These are phyloP conservation scores for Pichia sp. DNA, from an alignment of 1,139 yeast species.

Conservation along the genomic window DNA sequence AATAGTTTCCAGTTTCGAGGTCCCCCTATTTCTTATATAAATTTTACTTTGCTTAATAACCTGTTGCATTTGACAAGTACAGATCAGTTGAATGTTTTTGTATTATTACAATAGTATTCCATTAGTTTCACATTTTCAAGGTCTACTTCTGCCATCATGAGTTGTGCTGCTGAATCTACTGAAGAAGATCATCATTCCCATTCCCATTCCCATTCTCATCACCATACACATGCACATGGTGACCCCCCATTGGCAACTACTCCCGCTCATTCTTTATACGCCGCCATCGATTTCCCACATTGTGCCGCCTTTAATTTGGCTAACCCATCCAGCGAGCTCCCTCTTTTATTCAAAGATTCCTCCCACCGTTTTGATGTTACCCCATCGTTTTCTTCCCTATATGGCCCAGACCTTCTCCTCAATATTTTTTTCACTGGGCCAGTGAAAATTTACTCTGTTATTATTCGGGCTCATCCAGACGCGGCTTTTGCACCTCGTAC, in stretches of 20 bases:
- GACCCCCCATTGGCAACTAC: too few relatives aligned
- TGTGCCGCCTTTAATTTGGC: conserved; percentile 58
- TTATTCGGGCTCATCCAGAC: conserved; percentile 57
- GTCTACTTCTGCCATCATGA: background rate
- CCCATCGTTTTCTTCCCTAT: conserved; percentile 60
- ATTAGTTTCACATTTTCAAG: too few relatives aligned
- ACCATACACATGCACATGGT: conserved; percentile 18
- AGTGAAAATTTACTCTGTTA: conserved; percentile 68
- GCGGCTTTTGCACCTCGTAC: too few relatives aligned
- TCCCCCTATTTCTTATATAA: too few relatives aligned
- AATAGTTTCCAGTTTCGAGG: too few relatives aligned
- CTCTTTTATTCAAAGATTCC: conserved; percentile 41
- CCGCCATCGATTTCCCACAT: too few relatives aligned
- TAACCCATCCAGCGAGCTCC: conserved; percentile 45
- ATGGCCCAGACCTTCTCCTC: conserved; percentile 73
- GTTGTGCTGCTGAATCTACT: conserved; percentile 2
- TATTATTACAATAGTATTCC: too few relatives aligned
- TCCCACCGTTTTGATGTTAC: conserved; percentile 32
- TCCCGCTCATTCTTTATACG: too few relatives aligned
- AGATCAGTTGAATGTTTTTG: too few relatives aligned
- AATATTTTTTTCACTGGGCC: conserved; percentile 71
- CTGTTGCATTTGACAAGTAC: too few relatives aligned
- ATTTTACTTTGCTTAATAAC: too few relatives aligned
- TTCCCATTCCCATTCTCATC: conserved; percentile 7
- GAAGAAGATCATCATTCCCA: conserved; percentile 8